These are phyloP conservation scores for Aspergillus sergii DNA, from an alignment of 2,329 filamentous ascomycete species.

Conservation along the genomic window DNA sequence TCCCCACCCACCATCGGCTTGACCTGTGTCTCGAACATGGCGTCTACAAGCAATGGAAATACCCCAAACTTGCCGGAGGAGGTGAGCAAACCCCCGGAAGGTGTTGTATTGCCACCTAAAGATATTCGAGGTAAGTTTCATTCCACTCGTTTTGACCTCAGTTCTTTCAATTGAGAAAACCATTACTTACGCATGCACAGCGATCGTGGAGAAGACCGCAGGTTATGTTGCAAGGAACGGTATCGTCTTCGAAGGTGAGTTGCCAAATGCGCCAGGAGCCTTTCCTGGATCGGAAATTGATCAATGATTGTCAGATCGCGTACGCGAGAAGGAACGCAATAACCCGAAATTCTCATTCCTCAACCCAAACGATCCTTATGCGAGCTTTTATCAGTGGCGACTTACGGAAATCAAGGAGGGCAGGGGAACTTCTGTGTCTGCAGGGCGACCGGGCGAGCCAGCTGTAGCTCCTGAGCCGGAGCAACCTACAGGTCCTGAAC, in stretches of 20 bases:
- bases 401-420: slow-evolving; percentile 83
- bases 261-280: neutral
- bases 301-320: slow-evolving; percentile 58
- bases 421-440: slow-evolving; percentile 75
- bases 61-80: slow-evolving; percentile 52
- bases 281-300: neutral
- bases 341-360: slow-evolving; percentile 95
- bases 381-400: slow-evolving; percentile 88
- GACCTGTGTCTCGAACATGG: slow-evolving; percentile 33
- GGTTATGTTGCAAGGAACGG: slow-evolving; percentile 79
- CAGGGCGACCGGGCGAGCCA: slow-evolving; percentile 70
- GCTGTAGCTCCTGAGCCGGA: slow-evolving; percentile 55
- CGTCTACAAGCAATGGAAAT: slow-evolving; percentile 43
- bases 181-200: slow-evolving; percentile 38
- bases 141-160: too few species aligned
- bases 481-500: slow-evolving; percentile 78
- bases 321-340: slow-evolving; percentile 79
- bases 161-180: neutral
- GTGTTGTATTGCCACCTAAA: slow-evolving; percentile 81
- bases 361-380: slow-evolving; percentile 76
- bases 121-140: slow-evolving; percentile 67
- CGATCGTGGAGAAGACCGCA: slow-evolving; percentile 88
- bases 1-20: neutral
- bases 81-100: slow-evolving; percentile 75
- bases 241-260: slow-evolving; percentile 65